Conservation (phyloP, 441 rosid species). For the Dalechampia spathulata region DNA sequence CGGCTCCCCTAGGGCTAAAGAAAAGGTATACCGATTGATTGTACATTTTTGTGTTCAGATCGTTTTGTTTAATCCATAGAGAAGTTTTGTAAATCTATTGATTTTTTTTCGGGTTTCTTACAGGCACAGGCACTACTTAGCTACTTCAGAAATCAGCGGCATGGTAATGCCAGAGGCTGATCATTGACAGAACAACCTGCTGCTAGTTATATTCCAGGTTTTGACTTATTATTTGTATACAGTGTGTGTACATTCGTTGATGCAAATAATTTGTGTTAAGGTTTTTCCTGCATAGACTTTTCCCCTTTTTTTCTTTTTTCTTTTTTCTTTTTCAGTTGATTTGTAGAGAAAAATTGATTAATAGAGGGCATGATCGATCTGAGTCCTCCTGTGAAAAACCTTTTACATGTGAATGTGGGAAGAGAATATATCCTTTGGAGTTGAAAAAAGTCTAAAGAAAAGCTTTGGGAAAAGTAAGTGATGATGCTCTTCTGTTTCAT, state of each 20-base stretch:
- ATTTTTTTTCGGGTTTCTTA: conserved; percentile 15
- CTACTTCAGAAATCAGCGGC: conserved; percentile 76
- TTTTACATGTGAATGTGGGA: neutral
- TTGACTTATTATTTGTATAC: conserved; percentile 21
- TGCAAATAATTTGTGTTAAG: conserved; percentile 30
- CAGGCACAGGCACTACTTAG: conserved; percentile 86
- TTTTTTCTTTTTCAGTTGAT: conserved; percentile 18
- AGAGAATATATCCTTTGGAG: too few relatives aligned
- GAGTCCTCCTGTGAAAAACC: conserved; percentile 15
- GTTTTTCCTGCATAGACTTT: conserved; percentile 21
- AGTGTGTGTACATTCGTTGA: conserved; percentile 32
- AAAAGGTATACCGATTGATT: conserved; percentile 40
- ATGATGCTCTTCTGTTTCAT: too few relatives aligned
- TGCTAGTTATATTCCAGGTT: conserved; percentile 16
- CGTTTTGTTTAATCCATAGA: neutral
- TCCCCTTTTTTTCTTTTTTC: too few relatives aligned
- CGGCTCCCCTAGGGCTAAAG: conserved; percentile 85
- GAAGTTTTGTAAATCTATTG: neutral
- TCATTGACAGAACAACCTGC: conserved; percentile 4
- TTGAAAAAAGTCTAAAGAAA: too few relatives aligned
- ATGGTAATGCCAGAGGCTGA: conserved; percentile 64
- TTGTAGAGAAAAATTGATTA: too few relatives aligned
- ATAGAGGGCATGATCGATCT: conserved; percentile 21
- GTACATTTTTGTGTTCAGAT: neutral
- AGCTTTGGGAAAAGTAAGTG: too few relatives aligned